Percentiles rank a stretch among this genome's conserved stretches.
Evolutionary conservation across 441 rosid species (phyloP).

Genomic region (Populus hybrid): DNA sequence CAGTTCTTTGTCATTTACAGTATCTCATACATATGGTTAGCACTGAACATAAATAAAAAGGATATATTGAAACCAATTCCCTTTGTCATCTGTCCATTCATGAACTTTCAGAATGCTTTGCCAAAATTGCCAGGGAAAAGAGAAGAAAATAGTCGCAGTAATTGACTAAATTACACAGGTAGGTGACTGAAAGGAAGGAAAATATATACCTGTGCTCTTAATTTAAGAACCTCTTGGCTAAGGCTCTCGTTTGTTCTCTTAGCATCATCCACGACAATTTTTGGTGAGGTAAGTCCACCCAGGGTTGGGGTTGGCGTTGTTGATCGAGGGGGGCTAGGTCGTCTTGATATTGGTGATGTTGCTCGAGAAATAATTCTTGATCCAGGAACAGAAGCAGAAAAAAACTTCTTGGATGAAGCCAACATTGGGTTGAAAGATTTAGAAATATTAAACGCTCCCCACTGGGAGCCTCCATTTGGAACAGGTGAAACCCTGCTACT

Average conservation of each 20-base stretch:
- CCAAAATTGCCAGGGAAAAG: neutral
- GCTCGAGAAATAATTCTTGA: no score
- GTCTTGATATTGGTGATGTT: no score
- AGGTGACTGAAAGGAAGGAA: neutral
- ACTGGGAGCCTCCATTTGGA: constrained; percentile 21
- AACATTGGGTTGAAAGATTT: neutral
- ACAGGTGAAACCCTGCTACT: constrained; percentile 36
- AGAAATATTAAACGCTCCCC: neutral
- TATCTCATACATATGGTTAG: neutral
- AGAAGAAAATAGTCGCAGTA: neutral
- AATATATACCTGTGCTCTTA: constrained; percentile 60
- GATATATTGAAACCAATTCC: neutral
- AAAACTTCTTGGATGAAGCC: constrained; percentile 1
- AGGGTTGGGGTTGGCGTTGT: constrained; percentile 28
- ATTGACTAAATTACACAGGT: neutral
- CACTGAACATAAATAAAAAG: neutral
- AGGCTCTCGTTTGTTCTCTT: constrained; percentile 39
- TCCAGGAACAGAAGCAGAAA: no score
- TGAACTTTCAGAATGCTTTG: neutral
- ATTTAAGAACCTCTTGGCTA: constrained; percentile 48
- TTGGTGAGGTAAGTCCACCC: neutral
- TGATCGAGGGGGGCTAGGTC: constrained; percentile 51
- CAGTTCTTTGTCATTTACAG: neutral
- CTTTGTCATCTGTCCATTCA: neutral
- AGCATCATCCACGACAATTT: constrained; percentile 35